Evolutionary conservation across 1,284 basidiomycete species (phyloP).

Genomic region (Apiotrichum veenhuisii): DNA sequence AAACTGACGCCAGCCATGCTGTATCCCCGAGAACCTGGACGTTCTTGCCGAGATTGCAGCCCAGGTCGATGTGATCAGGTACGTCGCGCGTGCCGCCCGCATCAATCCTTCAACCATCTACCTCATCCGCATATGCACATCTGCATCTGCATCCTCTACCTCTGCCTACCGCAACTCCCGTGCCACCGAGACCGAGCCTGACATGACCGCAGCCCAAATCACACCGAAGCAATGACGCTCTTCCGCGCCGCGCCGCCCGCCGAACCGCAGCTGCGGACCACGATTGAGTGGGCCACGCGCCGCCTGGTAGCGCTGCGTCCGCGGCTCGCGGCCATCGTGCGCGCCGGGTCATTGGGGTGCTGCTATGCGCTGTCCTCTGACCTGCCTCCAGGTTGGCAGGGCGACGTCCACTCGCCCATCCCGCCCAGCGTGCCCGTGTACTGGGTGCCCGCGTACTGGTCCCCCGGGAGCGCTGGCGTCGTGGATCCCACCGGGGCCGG

Average conservation of each 20-base stretch:
- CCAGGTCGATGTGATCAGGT: conserved; percentile 37
- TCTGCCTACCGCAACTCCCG: too few species aligned
- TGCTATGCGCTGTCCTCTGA: conserved; percentile 25
- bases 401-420: neutral
- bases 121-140: too few species aligned
- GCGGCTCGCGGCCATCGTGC: conserved; percentile 26
- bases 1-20: conserved; percentile 19
- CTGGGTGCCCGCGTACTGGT: conserved; percentile 37
- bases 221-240: conserved; percentile 40
- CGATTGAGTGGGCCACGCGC: conserved; percentile 18
- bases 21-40: conserved; percentile 24
- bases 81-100: neutral
- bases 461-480: conserved; percentile 19
- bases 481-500: conserved; percentile 47
- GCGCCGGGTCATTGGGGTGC: conserved; percentile 29
- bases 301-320: conserved; percentile 19
- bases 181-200: neutral
- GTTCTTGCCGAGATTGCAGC: conserved; percentile 17
- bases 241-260: conserved; percentile 18
- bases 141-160: too few species aligned
- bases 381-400: neutral
- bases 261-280: neutral
- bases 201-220: conserved; percentile 42
- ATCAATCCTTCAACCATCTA: neutral
- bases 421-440: conserved; percentile 15